These are phyloP conservation scores for Pyrenophora tritici-repentis DNA, from an alignment of 2,329 filamentous ascomycete species.

Conservation along the genomic window DNA sequence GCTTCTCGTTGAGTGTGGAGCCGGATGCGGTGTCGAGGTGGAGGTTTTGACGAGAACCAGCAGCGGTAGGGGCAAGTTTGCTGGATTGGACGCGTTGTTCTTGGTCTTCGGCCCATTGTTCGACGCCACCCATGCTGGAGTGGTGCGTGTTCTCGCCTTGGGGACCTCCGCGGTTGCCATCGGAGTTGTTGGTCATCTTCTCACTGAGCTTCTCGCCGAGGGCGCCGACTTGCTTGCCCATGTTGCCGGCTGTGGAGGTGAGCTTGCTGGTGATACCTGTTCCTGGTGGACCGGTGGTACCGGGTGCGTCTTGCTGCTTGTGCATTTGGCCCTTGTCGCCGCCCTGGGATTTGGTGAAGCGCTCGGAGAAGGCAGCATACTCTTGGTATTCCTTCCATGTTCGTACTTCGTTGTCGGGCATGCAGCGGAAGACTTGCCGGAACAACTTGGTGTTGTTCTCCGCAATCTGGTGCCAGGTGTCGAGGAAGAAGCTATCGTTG, in stretches of 20 bases:
- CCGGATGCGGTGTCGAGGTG: slow-evolving; percentile 28
- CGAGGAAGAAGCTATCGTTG: slow-evolving; percentile 78
- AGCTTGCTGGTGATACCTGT: slow-evolving; percentile 40
- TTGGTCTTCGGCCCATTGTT: slow-evolving; percentile 48
- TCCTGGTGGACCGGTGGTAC: slow-evolving; percentile 57
- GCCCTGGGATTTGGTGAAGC: slow-evolving; percentile 71
- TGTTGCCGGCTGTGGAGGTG: slow-evolving; percentile 23
- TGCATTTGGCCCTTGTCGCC: slow-evolving; percentile 58
- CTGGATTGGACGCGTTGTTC: slow-evolving; percentile 33
- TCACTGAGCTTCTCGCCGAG: slow-evolving; percentile 39
- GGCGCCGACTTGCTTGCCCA: slow-evolving; percentile 30
- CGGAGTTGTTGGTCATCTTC: slow-evolving; percentile 30
- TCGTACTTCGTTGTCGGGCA: slow-evolving; percentile 92
- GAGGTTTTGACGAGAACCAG: slow-evolving; percentile 9
- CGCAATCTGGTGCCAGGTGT: slow-evolving; percentile 85
- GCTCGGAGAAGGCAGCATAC: slow-evolving; percentile 74
- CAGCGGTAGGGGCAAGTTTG: slow-evolving; percentile 5
- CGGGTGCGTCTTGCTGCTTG: slow-evolving; percentile 54
- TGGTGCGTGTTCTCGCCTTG: slow-evolving; percentile 13
- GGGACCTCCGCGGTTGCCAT: slow-evolving; percentile 3
- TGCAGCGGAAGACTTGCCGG: slow-evolving; percentile 91
- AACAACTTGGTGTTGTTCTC: slow-evolving; percentile 96
- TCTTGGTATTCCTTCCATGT: slow-evolving; percentile 94
- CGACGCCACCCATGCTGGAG: slow-evolving; percentile 38
- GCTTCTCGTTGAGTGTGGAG: slow-evolving; percentile 42